A percentile compares a stretch with the other conserved stretches of the same genome.
Conservation (phyloP, 2,329 filamentous ascomycete species). For the Venturia nashicola region DNA sequence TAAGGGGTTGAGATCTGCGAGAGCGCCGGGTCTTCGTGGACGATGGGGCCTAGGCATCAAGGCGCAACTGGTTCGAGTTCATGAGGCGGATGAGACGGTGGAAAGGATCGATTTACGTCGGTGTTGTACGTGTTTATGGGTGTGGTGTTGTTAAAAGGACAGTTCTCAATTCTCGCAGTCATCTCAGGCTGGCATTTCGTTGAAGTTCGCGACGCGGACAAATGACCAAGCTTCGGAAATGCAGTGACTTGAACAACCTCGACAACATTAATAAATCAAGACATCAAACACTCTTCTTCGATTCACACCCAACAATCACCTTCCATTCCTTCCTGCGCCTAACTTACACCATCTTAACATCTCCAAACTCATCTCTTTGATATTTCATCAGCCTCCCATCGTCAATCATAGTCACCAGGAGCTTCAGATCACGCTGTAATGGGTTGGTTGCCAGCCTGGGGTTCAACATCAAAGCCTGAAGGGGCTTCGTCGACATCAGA, state of each 20-base stretch:
- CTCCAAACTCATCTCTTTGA: not conserved
- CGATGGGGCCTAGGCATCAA: slow-evolving; percentile 43
- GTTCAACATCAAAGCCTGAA: slow-evolving; percentile 1
- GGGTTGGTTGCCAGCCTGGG: slow-evolving; percentile 6
- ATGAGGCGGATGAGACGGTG: not conserved
- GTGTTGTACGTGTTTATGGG: not conserved
- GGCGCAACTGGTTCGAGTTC: not conserved
- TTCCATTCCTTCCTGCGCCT: not conserved
- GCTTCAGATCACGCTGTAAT: slow-evolving; percentile 1
- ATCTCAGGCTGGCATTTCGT: not conserved
- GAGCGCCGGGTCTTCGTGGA: slow-evolving; percentile 51
- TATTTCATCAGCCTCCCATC: not conserved
- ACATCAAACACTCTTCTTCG: not conserved
- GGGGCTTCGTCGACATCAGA: not conserved
- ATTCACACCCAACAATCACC: not conserved
- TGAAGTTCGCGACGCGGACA: not conserved
- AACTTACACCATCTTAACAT: too few species aligned
- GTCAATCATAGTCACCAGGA: not conserved
- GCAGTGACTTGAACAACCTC: not conserved
- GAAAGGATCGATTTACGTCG: not conserved
- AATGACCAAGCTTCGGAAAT: not conserved
- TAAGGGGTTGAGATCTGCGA: slow-evolving; percentile 53
- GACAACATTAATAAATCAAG: not conserved
- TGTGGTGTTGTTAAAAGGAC: not conserved
- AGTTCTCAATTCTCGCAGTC: not conserved